Evolutionary conservation across 2,329 filamentous ascomycete species (phyloP), one percentile per base, ranked within the genome.

Genomic region (Gaeumannomyces tritici): DNA sequence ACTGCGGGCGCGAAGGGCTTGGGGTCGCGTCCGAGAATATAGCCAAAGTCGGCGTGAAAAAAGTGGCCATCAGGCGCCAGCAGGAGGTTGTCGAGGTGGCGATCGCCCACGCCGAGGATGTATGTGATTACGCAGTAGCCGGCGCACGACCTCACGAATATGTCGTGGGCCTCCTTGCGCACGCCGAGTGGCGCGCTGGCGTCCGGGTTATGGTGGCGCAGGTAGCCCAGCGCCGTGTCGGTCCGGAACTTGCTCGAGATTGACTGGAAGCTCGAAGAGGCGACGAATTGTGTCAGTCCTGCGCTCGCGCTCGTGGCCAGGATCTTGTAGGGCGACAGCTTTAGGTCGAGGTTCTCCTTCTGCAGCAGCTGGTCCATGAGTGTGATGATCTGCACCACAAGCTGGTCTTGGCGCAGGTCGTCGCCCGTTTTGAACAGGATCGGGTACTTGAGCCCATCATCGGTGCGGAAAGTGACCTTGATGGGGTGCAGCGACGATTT

Each of bases 91-190:
- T 99, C 95, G 2, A 98, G 83, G 75, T 99, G 95, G 1, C 95
- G 88, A 73, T 99, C 95, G 26, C 95, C 95, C 3, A 99, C 95
- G 35, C 95, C 96, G 15, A 99, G 84, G 21, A 99, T 90, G 73
- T 99, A 99, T 0, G 96, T 99, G 68, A 99, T 97, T 18, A 99
- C 95, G 73, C 95, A 98, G 76, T 99, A 99, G 42, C 95, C 95
- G 0, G 95, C 95, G 71, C 95, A 97, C 0, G 92, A 96, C 72
- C 93, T 93, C 71, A 98, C 87, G 72, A 96, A 99, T 0, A 89
- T 97, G 68, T 99, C 95, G 77, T 99, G 88, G 0, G 91, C 89
- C 71, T 97, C 93, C 72, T 93, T 93, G 31, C 93, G 89, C 31
- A 99, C 88, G 0, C 93, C 92, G 0, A 96, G 82, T 0, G 92